These are phyloP conservation scores for Salix purpurea DNA, from an alignment of 345 rosid genomes.

Conservation along the genomic window DNA sequence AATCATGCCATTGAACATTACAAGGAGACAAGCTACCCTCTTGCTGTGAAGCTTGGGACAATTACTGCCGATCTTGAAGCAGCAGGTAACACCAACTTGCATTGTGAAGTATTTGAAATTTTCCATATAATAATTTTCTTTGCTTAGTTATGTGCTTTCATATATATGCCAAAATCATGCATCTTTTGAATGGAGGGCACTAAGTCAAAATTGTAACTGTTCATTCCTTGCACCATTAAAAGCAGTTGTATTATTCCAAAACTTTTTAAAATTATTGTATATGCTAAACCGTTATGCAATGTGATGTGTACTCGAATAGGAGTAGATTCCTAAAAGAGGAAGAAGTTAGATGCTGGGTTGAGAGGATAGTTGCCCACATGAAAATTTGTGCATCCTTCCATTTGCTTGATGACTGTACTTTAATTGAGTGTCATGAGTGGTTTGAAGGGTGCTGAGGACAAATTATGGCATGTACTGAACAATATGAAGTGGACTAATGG, in stretches of 20 bases:
- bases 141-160: conserved; percentile 3
- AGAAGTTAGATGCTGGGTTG: background rate
- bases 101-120: background rate
- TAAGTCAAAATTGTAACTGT: too few relatives aligned
- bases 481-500: background rate
- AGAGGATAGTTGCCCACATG: background rate
- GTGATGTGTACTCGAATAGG: background rate
- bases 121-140: background rate
- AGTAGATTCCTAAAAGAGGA: background rate
- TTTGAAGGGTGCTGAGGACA: background rate
- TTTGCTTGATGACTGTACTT: background rate
- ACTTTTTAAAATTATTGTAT: background rate
- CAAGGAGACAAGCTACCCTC: conserved; percentile 84
- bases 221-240: background rate
- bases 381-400: background rate
- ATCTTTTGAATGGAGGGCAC: background rate
- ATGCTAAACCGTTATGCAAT: background rate
- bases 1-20: conserved; percentile 89
- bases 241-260: background rate
- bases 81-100: conserved; percentile 69
- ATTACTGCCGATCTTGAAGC: conserved; percentile 90
- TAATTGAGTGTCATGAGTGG: background rate
- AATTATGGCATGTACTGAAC: background rate
- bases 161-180: background rate
- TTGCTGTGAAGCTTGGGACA: conserved; percentile 97